Evolutionary conservation across 2,329 filamentous ascomycete genomes (phyloP).

Genomic region (Paracorniculantispora psalliotae): DNA sequence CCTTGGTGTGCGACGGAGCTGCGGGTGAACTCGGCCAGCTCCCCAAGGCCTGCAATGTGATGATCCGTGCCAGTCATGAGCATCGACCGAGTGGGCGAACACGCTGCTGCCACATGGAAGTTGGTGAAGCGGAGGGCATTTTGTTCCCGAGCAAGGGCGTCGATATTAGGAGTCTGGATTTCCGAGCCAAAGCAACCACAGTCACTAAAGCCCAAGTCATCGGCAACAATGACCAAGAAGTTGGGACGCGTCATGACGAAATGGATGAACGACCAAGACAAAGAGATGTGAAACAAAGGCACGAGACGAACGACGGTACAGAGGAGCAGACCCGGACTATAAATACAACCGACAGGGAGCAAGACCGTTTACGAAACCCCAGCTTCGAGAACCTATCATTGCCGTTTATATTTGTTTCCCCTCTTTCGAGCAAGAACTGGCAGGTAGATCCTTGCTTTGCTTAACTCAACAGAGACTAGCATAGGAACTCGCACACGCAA

Average conservation of each 20-base stretch:
- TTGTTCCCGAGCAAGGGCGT: constrained; percentile 30
- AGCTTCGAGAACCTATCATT: background rate
- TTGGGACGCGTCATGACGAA: constrained; percentile 25
- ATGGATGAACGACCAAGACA: background rate
- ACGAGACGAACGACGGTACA: too few species aligned
- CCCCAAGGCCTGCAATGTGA: constrained; percentile 49
- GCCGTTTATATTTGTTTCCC: background rate
- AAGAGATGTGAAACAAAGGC: background rate
- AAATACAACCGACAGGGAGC: background rate
- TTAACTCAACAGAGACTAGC: constrained; percentile 8
- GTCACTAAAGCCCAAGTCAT: constrained; percentile 31
- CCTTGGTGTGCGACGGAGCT: constrained; percentile 12
- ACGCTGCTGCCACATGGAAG: constrained; percentile 61
- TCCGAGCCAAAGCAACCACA: constrained; percentile 28
- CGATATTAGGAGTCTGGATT: constrained; percentile 28
- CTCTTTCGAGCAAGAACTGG: background rate
- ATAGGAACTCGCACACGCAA: constrained; percentile 12
- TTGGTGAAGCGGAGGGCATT: constrained; percentile 55
- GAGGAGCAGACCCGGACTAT: background rate
- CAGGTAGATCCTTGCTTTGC: background rate
- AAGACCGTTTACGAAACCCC: background rate
- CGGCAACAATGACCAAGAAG: constrained; percentile 30
- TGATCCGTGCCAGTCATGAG: constrained; percentile 53
- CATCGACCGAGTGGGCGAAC: constrained; percentile 61
- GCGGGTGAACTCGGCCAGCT: constrained; percentile 40